phyloP scores from a whole-genome alignment of 2,329 filamentous ascomycete genomes.

The Cercospora beticola region DNA sequence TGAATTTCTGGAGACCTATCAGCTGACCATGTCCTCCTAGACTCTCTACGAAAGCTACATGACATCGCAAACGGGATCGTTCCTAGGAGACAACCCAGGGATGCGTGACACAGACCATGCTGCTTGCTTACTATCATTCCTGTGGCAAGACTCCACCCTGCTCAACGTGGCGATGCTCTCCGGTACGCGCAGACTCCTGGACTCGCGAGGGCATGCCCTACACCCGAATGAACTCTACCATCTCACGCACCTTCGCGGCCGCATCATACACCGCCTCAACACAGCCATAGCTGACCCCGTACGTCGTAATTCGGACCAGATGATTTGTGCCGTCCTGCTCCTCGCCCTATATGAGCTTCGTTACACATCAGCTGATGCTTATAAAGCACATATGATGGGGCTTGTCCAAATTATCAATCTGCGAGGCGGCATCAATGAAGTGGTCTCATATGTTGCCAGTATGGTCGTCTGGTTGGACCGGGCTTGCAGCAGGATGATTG shows the following conservation, averaged over 20 bases:
- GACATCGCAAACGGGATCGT: conserved; percentile 7
- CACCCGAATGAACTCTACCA: background rate
- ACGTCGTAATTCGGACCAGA: conserved; percentile 12
- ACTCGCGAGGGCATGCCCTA: background rate
- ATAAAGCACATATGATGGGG: conserved; percentile 21
- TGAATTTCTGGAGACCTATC: too few relatives aligned
- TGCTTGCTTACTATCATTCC: background rate
- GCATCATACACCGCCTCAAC: conserved; percentile 19
- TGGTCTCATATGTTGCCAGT: conserved; percentile 14
- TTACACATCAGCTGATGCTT: conserved; percentile 11
- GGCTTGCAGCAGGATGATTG: background rate
- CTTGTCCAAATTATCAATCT: conserved; percentile 18
- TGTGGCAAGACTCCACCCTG: conserved; percentile 8
- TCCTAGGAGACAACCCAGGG: background rate
- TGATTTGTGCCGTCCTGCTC: conserved; percentile 19
- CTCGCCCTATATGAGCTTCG: conserved; percentile 22
- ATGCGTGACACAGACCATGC: background rate
- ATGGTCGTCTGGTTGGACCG: conserved; percentile 11
- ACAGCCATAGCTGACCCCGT: conserved; percentile 17
- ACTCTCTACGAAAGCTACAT: background rate
- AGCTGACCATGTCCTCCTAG: background rate
- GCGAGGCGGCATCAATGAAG: conserved; percentile 17
- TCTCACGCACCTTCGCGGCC: conserved; percentile 11
- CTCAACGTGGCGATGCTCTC: conserved; percentile 13
- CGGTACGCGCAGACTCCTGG: background rate